Evolutionary conservation across 352 stramenopile species (phyloP).

Genomic region (Globisporangium cystogenes): DNA sequence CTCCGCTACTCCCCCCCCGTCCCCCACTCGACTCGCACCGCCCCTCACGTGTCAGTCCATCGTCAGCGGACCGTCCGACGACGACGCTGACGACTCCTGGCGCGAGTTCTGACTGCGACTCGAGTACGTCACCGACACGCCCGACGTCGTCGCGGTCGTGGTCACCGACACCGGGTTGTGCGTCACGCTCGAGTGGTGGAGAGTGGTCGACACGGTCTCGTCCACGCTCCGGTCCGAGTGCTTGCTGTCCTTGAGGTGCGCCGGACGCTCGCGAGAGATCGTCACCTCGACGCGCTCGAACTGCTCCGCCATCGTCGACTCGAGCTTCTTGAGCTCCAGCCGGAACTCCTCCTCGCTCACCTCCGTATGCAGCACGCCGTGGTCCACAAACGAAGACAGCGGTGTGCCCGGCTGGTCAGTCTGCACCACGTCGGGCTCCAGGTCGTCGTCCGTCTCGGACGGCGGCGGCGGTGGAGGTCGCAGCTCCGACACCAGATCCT

Average conservation of each 20-base stretch:
- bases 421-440: constrained; percentile 15
- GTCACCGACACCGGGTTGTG: constrained; percentile 3
- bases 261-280: constrained; percentile 62
- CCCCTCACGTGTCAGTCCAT: constrained; percentile 14
- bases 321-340: constrained; percentile 60
- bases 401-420: constrained; percentile 53
- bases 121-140: constrained; percentile 13
- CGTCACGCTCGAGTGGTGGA: background rate
- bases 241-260: constrained; percentile 24
- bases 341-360: constrained; percentile 44
- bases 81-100: constrained; percentile 19
- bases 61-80: constrained; percentile 23
- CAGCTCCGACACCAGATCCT: constrained; percentile 73
- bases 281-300: constrained; percentile 79
- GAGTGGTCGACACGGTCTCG: constrained; percentile 7
- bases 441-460: constrained; percentile 24
- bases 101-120: constrained; percentile 23
- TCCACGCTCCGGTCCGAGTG: constrained; percentile 27
- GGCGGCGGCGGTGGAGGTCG: constrained; percentile 42
- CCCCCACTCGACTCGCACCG: background rate
- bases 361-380: constrained; percentile 45
- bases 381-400: constrained; percentile 80
- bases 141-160: constrained; percentile 12
- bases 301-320: constrained; percentile 57
- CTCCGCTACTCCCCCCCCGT: background rate